A percentile compares a stretch with the other conserved stretches of the same genome.
Conservation (phyloP, 306 rosid genomes). For the Acmispon strigosus region DNA sequence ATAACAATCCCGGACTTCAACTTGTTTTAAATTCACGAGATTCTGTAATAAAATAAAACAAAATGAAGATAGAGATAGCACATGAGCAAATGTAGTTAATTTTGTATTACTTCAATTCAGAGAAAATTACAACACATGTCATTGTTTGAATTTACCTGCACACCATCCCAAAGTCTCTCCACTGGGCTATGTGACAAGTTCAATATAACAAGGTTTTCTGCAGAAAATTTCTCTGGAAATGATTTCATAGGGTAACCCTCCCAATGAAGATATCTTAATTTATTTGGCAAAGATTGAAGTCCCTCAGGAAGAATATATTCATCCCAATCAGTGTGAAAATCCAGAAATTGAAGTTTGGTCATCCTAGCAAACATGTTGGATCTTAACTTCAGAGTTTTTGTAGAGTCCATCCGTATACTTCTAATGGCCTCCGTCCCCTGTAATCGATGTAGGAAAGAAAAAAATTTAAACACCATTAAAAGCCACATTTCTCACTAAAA, state of each 20-base stretch:
- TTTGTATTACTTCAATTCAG: neutral
- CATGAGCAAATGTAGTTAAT: neutral
- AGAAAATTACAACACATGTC: neutral
- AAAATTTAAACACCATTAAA: neutral
- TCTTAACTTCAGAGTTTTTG: neutral
- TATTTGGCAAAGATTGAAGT: neutral
- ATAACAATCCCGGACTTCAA: accelerated
- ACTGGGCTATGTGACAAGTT: neutral
- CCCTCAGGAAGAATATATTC: neutral
- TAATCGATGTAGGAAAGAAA: neutral
- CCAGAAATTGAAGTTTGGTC: neutral
- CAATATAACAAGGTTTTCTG: constrained; percentile 8
- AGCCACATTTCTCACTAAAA: neutral
- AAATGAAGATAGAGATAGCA: neutral
- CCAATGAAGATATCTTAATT: constrained; percentile 15
- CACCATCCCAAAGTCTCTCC: neutral
- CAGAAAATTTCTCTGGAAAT: neutral
- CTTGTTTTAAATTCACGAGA: neutral
- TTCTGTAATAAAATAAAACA: neutral
- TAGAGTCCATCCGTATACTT: neutral
- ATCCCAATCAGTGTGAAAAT: neutral
- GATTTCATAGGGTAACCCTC: neutral
- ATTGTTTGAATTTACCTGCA: neutral
- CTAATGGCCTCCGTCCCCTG: neutral
- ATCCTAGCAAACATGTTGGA: neutral